Base-by-base conservation (phyloP, 768 basidiomycete genomes). In the Pleurotus djamor region DNA sequence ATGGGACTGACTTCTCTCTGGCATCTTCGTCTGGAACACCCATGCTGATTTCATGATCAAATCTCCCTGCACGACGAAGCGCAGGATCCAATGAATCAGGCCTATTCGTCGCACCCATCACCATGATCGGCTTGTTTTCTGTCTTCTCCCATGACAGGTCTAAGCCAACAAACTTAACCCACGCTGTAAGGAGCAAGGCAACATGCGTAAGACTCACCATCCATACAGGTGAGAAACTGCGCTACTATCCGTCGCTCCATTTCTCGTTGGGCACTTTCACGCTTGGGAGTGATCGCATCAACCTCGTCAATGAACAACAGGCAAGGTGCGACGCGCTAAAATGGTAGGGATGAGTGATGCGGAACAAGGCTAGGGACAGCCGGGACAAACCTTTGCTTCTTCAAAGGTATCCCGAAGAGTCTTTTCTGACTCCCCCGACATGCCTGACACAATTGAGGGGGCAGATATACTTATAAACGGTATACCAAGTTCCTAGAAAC, bases 361-460 rank as follows among this genome's bases (percentile, higher is more conserved):
- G n/a, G n/a, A n/a, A n/a, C n/a, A n/a, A n/a, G n/a, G n/a, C n/a
- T n/a, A n/a, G n/a, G n/a, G n/a, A n/a, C n/a, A n/a, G n/a, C n/a
- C n/a, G n/a, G n/a, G n/a, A n/a, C n/a, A n/a, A n/a, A n/a, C n/a
- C 76, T 94, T 96, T 5, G 97, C 97, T 71, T 98, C 96, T 34
- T 97, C 96, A 67, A 99, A 99, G 0, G 94, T 95, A 67, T 98
- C 96, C 45, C 97, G 78, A 4, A 99, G 75, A 0, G 94, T 96
- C 77, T 96, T 98, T 70, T 99, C 97, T 0, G 94, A 96, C 72
- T 99, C 97, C 48, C 97, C 97, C 0, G 94, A 97, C 94, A 98
- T 97, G 1, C 97, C 96, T 2, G 92, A 95, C 6, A 99, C 94
- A 60, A 99, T 90, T 0, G 92, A 93, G 0, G 97, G 97, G 0